Conservation (phyloP, 768 basidiomycete species). For the Mycena capillaripes region DNA sequence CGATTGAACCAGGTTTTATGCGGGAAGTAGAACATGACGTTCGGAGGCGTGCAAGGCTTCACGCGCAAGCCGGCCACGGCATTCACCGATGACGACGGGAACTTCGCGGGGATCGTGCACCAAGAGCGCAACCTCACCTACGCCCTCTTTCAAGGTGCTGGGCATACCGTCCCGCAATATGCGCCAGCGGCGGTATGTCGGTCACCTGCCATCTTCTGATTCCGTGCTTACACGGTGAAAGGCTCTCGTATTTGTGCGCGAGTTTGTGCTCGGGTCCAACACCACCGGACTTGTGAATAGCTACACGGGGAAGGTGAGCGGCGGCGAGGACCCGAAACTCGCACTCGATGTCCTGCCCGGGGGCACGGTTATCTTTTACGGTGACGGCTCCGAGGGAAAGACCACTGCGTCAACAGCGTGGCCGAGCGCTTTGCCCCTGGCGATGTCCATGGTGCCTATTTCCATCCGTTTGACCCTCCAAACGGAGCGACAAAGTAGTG, state of each 20-base stretch:
- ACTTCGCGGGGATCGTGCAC: slow-evolving; percentile 63
- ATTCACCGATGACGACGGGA: slow-evolving; percentile 59
- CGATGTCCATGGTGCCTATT: too few species aligned
- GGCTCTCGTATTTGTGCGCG: slow-evolving; percentile 60
- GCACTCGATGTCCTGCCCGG: slow-evolving; percentile 54
- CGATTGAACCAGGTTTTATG: background rate
- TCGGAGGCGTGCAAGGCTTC: slow-evolving; percentile 67
- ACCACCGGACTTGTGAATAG: slow-evolving; percentile 58
- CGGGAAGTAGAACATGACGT: slow-evolving; percentile 64
- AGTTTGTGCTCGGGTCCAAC: slow-evolving; percentile 65
- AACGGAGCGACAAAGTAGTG: too few species aligned
- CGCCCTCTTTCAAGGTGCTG: slow-evolving; percentile 29
- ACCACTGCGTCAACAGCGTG: slow-evolving; percentile 48
- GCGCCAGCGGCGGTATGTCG: slow-evolving; percentile 31
- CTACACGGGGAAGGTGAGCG: slow-evolving; percentile 49
- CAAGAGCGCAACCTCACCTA: slow-evolving; percentile 62
- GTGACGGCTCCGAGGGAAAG: slow-evolving; percentile 40
- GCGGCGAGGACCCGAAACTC: slow-evolving; percentile 58
- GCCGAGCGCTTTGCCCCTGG: too few species aligned
- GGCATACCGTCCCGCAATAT: slow-evolving; percentile 32
- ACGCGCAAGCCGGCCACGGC: slow-evolving; percentile 60
- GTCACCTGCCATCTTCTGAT: background rate
- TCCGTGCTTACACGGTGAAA: slow-evolving; percentile 28
- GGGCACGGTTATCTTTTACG: slow-evolving; percentile 59
- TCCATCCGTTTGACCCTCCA: too few species aligned